Percentiles rank a stretch among this genome's conserved stretches.
Evolutionary conservation across 352 stramenopile species (phyloP).

Genomic region (Phytophthora ramorum): DNA sequence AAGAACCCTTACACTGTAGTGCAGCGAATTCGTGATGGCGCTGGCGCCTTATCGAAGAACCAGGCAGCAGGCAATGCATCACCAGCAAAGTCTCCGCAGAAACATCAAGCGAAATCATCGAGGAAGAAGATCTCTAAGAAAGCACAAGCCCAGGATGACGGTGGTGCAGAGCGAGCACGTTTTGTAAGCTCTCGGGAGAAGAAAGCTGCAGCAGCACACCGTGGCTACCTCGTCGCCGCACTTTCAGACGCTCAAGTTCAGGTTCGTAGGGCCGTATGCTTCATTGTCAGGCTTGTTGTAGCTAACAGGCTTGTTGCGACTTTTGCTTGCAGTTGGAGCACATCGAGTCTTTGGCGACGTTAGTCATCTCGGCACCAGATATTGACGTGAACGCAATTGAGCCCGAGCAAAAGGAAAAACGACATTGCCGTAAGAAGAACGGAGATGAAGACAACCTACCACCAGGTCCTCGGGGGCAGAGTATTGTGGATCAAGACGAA

Average conservation of each 20-base stretch:
- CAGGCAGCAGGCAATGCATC: conserved; percentile 8
- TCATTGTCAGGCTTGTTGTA: not conserved
- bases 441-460: not conserved
- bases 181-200: conserved; percentile 69
- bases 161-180: conserved; percentile 9
- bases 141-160: conserved; percentile 2
- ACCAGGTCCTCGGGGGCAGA: not conserved
- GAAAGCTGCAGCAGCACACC: conserved; percentile 57
- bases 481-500: not conserved
- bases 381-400: conserved; percentile 6
- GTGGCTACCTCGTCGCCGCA: conserved; percentile 66
- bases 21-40: conserved; percentile 38
- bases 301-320: conserved; percentile 1
- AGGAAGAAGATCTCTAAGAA: conserved; percentile 32
- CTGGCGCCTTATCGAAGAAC: conserved; percentile 16
- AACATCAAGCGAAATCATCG: not conserved
- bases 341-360: conserved; percentile 52
- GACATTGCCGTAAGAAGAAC: not conserved
- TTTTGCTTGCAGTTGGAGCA: conserved; percentile 46
- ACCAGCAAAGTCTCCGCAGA: conserved; percentile 9
- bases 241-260: conserved; percentile 69
- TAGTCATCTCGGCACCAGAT: conserved; percentile 34
- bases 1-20: conserved; percentile 73
- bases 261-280: conserved; percentile 26
- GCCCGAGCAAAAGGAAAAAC: conserved; percentile 3